Evolutionary conservation across 139 green algal species (phyloP), one percentile per base, ranked within the genome.

Genomic region (Parachlorella kessleri): DNA sequence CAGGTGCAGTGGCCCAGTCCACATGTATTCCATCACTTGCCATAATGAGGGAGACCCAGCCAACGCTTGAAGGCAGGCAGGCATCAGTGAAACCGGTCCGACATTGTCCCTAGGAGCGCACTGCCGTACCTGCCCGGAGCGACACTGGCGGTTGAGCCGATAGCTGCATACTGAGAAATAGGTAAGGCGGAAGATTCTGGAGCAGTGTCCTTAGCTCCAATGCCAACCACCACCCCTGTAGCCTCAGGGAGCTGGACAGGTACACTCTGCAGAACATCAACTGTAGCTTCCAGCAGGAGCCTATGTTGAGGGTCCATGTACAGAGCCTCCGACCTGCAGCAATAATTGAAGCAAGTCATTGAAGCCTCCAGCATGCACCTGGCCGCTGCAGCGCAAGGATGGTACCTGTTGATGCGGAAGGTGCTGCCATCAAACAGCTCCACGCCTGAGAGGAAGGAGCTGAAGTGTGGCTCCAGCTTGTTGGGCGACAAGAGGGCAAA

Each of bases 301-400:
- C 92, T 85, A 73, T 96, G 92, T 81, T 96, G 92, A 4, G 89
- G 89, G 75, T 96, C 92, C 81, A 91, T 90, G 76, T 75, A 73
- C 9, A 76, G 23, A 4, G 84, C 81, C 38, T 92, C 88, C 3
- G 78, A 18, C 66, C 63, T 66, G 26, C 48, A 59, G 48, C 48
- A 18, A 18, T 28, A 14, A 59, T 18, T 0, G 14, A 59, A 59
- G 21, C 14, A 28, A 59, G 14, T 18, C 21, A 59, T 14, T 28
- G 48, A 14, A 59, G 48, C 48, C 48, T 28, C 48, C 14, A 59
- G 21, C 21, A 0, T 59, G 21, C 48, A n/a, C n/a, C n/a, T n/a
- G n/a, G n/a, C n/a, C n/a, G n/a, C n/a, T n/a, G n/a, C n/a, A n/a
- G n/a, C n/a, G n/a, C n/a, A n/a, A n/a, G n/a, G n/a, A n/a, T n/a